These are phyloP conservation scores for Mucuna pruriens DNA, from an alignment of 306 rosid species.

Conservation along the genomic window DNA sequence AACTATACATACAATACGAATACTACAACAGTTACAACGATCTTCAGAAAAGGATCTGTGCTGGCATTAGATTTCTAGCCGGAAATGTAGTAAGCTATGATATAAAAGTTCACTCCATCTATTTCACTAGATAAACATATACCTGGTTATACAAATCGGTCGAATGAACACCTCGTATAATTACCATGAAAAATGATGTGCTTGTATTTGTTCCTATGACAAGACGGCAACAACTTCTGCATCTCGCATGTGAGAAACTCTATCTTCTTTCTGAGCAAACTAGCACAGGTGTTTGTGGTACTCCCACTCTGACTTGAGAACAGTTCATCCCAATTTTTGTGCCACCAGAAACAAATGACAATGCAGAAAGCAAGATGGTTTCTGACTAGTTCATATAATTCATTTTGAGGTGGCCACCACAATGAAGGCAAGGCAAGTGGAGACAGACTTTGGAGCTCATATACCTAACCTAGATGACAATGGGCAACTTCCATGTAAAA, in stretches of 20 bases:
- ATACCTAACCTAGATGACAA: conserved; percentile 17
- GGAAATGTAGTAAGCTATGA: background rate
- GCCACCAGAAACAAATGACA: conserved; percentile 3
- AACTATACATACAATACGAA: background rate
- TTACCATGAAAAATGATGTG: background rate
- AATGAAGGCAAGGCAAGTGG: background rate
- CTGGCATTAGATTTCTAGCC: conserved; percentile 7
- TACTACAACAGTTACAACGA: conserved; percentile 1
- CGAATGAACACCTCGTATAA: background rate
- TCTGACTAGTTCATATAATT: conserved; percentile 19
- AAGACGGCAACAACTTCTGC: conserved; percentile 19
- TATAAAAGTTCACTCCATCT: background rate
- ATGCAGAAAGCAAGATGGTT: conserved; percentile 14
- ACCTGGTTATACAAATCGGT: background rate
- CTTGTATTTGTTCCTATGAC: conserved; percentile 14
- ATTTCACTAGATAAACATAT: background rate
- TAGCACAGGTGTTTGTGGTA: background rate
- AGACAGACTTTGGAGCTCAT: conserved; percentile 23
- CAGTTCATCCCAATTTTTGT: background rate
- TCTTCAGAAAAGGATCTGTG: background rate
- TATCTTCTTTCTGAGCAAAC: conserved; percentile 20
- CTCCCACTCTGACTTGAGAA: background rate
- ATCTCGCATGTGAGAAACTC: conserved; percentile 13
- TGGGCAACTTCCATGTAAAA: conserved; percentile 27
- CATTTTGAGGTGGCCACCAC: conserved; percentile 2